These are phyloP conservation scores for Pulveroboletus sp. DNA, from an alignment of 768 basidiomycete genomes.

Conservation along the genomic window DNA sequence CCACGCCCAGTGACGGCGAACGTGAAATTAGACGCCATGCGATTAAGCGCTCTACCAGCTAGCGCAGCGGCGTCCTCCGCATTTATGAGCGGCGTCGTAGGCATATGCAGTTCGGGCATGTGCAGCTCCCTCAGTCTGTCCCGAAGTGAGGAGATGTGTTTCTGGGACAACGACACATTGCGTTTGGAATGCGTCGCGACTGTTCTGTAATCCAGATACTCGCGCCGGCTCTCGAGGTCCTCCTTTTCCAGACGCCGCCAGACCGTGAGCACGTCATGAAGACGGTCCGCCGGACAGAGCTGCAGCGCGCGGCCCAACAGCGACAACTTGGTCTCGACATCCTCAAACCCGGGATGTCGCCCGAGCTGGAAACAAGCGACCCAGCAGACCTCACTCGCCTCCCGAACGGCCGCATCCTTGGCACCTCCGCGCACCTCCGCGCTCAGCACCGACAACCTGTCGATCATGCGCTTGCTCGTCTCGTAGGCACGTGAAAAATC, in stretches of 20 bases:
- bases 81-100: slow-evolving; percentile 61
- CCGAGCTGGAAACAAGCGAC: slow-evolving; percentile 86
- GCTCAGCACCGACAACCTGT: slow-evolving; percentile 51
- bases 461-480: slow-evolving; percentile 67
- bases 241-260: slow-evolving; percentile 77
- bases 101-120: slow-evolving; percentile 69
- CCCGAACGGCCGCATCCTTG: slow-evolving; percentile 43
- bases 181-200: slow-evolving; percentile 10
- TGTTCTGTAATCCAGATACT: slow-evolving; percentile 33
- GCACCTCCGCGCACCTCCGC: slow-evolving; percentile 24
- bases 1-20: slow-evolving; percentile 52
- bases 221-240: slow-evolving; percentile 49
- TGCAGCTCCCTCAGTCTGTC: slow-evolving; percentile 62
- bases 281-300: slow-evolving; percentile 77
- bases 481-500: slow-evolving; percentile 76
- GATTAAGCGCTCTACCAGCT: slow-evolving; percentile 74
- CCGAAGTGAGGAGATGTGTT: slow-evolving; percentile 51
- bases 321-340: slow-evolving; percentile 60
- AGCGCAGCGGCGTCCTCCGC: slow-evolving; percentile 79
- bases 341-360: slow-evolving; percentile 70
- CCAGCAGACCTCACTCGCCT: slow-evolving; percentile 85
- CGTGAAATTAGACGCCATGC: slow-evolving; percentile 71
- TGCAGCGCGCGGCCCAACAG: slow-evolving; percentile 80
- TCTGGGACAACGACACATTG: slow-evolving; percentile 24
- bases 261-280: slow-evolving; percentile 69